A percentile compares a stretch with the other conserved stretches of the same genome.
phyloP scores from a whole-genome alignment of 352 stramenopile species.

The Phytophthora meadii region DNA sequence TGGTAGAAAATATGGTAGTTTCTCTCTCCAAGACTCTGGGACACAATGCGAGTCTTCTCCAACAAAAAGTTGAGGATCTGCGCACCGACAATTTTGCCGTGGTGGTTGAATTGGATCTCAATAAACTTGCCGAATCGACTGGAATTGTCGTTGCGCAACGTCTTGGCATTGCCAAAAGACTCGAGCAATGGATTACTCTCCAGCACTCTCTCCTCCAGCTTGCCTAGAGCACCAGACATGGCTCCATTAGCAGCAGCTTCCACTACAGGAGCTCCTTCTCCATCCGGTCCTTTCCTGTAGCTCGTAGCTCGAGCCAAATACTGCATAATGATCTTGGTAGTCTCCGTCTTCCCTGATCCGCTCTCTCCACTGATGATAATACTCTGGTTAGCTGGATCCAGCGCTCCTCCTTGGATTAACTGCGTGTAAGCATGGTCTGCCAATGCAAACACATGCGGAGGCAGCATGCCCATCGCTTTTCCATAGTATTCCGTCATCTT shows the following conservation, averaged over 20 bases:
- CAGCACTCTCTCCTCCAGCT: constrained; percentile 87
- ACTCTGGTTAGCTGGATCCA: constrained; percentile 89
- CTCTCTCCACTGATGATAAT: constrained; percentile 95
- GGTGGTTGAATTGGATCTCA: constrained; percentile 95
- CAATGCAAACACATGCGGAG: constrained; percentile 92
- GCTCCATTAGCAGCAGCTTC: constrained; percentile 61
- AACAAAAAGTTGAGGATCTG: constrained; percentile 93
- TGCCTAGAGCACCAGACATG: constrained; percentile 91
- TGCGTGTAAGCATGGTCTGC: constrained; percentile 91
- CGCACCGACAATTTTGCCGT: constrained; percentile 90
- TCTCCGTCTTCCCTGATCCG: constrained; percentile 91
- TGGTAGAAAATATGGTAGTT: constrained; percentile 99
- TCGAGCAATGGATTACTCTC: constrained; percentile 91
- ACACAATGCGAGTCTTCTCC: constrained; percentile 92
- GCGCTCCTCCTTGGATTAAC: constrained; percentile 82
- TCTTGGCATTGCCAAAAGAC: constrained; percentile 94
- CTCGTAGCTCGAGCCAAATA: constrained; percentile 84
- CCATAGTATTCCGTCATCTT: constrained; percentile 92
- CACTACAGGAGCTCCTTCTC: constrained; percentile 13
- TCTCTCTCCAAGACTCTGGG: constrained; percentile 90
- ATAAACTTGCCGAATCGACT: constrained; percentile 98
- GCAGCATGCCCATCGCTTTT: constrained; percentile 77
- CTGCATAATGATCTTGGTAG: constrained; percentile 94
- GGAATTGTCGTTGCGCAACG: constrained; percentile 97
- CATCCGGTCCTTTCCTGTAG: constrained; percentile 58